Evolutionary conservation across 768 basidiomycete species (phyloP).

Genomic region (Termitomyces sp.): DNA sequence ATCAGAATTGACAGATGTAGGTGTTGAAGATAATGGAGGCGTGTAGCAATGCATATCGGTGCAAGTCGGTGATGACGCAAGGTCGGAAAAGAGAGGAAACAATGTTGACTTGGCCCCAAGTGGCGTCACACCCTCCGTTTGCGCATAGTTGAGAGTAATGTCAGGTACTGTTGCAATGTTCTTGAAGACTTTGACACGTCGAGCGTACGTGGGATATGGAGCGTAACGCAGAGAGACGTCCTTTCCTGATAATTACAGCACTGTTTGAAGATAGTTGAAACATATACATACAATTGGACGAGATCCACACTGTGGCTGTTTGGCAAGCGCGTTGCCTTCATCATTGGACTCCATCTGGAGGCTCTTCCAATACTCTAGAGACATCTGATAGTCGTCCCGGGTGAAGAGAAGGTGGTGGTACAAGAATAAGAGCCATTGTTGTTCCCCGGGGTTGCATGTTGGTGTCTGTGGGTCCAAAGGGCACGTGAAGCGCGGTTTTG

Average conservation of each 20-base stretch:
- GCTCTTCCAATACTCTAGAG: not conserved
- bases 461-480: conserved; percentile 9
- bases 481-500: conserved; percentile 9
- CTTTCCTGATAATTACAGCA: not conserved
- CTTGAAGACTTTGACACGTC: conserved; percentile 1
- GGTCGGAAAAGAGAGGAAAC: not conserved
- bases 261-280: not conserved
- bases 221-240: not conserved
- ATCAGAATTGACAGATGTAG: not conserved
- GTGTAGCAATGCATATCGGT: not conserved
- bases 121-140: not conserved
- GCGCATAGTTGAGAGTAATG: conserved; percentile 8
- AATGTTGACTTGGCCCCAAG: not conserved
- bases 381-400: not conserved
- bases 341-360: not conserved
- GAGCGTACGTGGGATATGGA: not conserved
- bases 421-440: conserved; percentile 7
- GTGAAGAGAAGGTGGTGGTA: not conserved
- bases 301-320: conserved; percentile 1
- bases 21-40: not conserved
- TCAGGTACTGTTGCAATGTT: conserved; percentile 2
- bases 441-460: not conserved
- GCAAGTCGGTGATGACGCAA: not conserved
- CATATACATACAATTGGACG: not conserved
- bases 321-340: not conserved